These are phyloP conservation scores for Oleoguttula mirabilis DNA, from an alignment of 495 filamentous ascomycete species.

Conservation along the genomic window DNA sequence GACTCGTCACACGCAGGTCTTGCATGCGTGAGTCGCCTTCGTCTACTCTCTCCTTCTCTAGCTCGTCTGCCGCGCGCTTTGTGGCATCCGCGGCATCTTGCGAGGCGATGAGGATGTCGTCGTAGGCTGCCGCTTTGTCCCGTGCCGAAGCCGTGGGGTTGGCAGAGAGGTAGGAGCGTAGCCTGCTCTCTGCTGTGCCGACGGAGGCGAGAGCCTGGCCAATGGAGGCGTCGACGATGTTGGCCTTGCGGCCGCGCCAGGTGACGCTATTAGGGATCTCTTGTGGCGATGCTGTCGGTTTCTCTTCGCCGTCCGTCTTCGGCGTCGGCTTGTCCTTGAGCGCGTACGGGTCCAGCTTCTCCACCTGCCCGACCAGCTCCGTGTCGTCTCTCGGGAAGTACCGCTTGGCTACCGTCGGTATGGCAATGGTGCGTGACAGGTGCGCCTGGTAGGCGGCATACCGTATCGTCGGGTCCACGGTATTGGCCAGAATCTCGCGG, in stretches of 20 bases:
- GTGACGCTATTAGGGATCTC: constrained; percentile 62
- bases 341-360: constrained; percentile 58
- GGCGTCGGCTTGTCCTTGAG: constrained; percentile 48
- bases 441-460: constrained; percentile 89
- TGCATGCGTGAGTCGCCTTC: constrained; percentile 83
- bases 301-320: constrained; percentile 39
- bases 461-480: constrained; percentile 83
- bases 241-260: constrained; percentile 80
- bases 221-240: constrained; percentile 88
- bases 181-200: constrained; percentile 38
- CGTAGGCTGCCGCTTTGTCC: constrained; percentile 69
- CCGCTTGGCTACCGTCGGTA: constrained; percentile 62
- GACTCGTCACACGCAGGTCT: constrained; percentile 79
- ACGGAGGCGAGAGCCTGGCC: constrained; percentile 53
- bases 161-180: constrained; percentile 52
- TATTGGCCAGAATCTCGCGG: constrained; percentile 71
- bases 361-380: constrained; percentile 51
- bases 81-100: constrained; percentile 92
- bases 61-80: constrained; percentile 83
- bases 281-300: constrained; percentile 37
- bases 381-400: constrained; percentile 54
- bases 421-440: constrained; percentile 67
- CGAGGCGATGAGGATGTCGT: constrained; percentile 76
- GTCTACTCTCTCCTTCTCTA: constrained; percentile 68
- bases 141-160: constrained; percentile 36